Evolutionary conservation across 495 filamentous ascomycete genomes (phyloP).

Genomic region (Penicillium maclennaniae): DNA sequence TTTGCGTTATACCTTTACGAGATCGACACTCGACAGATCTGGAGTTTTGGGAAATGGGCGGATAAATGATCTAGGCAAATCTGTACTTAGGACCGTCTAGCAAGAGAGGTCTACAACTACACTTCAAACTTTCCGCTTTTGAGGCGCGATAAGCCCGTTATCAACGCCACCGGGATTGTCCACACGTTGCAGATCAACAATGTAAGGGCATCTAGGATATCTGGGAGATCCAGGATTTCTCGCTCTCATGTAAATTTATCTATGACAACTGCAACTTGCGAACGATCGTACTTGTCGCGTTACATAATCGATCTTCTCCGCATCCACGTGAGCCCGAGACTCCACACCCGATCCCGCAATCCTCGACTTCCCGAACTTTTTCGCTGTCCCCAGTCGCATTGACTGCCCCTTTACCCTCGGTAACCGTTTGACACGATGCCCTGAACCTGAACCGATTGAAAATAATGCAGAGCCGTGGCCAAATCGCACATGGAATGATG

Average conservation of each 20-base stretch:
- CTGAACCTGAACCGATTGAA: slow-evolving; percentile 10
- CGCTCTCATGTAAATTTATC: not conserved
- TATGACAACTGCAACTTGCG: not conserved
- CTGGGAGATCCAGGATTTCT: not conserved
- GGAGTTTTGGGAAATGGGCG: slow-evolving; percentile 10
- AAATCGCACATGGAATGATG: slow-evolving; percentile 26
- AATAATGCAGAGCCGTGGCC: slow-evolving; percentile 24
- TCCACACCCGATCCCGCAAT: slow-evolving; percentile 27
- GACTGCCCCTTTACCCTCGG: slow-evolving; percentile 20
- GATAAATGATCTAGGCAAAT: slow-evolving; percentile 6
- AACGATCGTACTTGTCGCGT: not conserved
- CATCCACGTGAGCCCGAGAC: slow-evolving; percentile 26
- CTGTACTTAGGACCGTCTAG: slow-evolving; percentile 7
- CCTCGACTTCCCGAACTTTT: slow-evolving; percentile 30
- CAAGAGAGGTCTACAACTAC: not conserved
- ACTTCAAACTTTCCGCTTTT: not conserved
- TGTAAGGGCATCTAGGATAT: not conserved
- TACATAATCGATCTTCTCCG: slow-evolving; percentile 32
- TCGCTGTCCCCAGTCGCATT: slow-evolving; percentile 16
- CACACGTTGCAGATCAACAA: not conserved
- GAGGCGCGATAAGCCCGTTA: slow-evolving; percentile 2
- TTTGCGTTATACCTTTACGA: not conserved
- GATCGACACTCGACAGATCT: not conserved
- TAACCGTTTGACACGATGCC: slow-evolving; percentile 21
- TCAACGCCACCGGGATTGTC: not conserved